Percentiles rank a stretch among this genome's conserved stretches.
Conservation (phyloP, 768 basidiomycete species). For the Boletus pseudo-olivaceus region DNA sequence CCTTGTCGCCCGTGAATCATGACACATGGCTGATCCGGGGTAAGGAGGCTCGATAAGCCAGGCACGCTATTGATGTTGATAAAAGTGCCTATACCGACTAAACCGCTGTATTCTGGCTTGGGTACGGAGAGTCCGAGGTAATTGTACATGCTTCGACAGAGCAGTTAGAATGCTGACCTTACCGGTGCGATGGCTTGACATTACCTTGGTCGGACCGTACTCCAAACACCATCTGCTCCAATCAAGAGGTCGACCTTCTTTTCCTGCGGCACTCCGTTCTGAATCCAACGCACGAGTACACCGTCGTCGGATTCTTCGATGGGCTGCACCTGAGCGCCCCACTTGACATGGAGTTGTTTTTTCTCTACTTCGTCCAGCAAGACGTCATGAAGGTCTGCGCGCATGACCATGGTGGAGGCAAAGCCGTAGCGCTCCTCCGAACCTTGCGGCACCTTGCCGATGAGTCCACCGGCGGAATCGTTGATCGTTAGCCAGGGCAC, state of each 20-base stretch:
- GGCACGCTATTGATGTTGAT: constrained; percentile 16
- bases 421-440: constrained; percentile 26
- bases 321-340: constrained; percentile 24
- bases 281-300: constrained; percentile 26
- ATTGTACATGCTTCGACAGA: constrained; percentile 20
- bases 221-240: constrained; percentile 33
- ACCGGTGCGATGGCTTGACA: not conserved
- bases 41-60: constrained; percentile 20
- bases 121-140: constrained; percentile 17
- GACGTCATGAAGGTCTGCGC: constrained; percentile 32
- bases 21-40: constrained; percentile 24
- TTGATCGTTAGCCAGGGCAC: constrained; percentile 21
- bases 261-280: constrained; percentile 17
- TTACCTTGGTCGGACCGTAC: constrained; percentile 25
- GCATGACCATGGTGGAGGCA: constrained; percentile 24
- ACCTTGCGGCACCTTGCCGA: constrained; percentile 27
- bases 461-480: constrained; percentile 18
- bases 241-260: constrained; percentile 30
- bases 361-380: constrained; percentile 28
- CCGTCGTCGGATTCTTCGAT: constrained; percentile 23
- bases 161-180: not conserved
- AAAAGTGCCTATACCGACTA: constrained; percentile 23
- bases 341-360: constrained; percentile 14
- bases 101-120: constrained; percentile 28
- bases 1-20: constrained; percentile 28